Evolutionary conservation across 2,329 filamentous ascomycete genomes (phyloP).

Genomic region (Nemania sp.): DNA sequence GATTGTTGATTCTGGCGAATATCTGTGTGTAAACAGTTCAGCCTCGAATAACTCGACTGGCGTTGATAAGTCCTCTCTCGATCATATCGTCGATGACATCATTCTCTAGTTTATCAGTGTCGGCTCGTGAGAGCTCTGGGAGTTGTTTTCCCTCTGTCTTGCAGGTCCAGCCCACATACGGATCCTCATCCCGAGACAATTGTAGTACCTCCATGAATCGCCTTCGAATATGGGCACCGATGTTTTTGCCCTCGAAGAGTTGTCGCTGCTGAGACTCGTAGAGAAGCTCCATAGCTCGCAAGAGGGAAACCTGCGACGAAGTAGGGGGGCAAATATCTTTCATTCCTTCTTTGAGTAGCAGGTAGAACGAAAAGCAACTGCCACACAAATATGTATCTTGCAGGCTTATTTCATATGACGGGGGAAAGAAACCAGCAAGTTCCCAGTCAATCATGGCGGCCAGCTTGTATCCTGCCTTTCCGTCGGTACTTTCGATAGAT

Average conservation of each 20-base stretch:
- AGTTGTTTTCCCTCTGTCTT: neutral
- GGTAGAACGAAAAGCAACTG: slow-evolving; percentile 28
- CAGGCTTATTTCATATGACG: slow-evolving; percentile 30
- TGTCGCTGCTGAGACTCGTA: slow-evolving; percentile 29
- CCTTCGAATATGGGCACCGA: slow-evolving; percentile 29
- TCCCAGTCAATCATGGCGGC: slow-evolving; percentile 33
- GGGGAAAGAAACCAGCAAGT: slow-evolving; percentile 33
- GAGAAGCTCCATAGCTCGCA: slow-evolving; percentile 28
- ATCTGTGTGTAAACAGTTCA: no score
- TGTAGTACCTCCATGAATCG: slow-evolving; percentile 12
- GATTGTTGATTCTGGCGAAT: no score
- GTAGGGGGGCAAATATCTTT: slow-evolving; percentile 10
- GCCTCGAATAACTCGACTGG: no score
- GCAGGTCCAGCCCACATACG: slow-evolving; percentile 8
- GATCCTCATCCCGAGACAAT: slow-evolving; percentile 13
- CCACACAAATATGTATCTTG: slow-evolving; percentile 30
- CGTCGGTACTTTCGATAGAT: neutral
- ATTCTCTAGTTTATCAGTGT: slow-evolving; percentile 8
- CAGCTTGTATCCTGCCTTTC: slow-evolving; percentile 22
- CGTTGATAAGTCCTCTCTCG: no score
- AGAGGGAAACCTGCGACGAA: slow-evolving; percentile 27
- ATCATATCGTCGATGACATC: slow-evolving; percentile 7
- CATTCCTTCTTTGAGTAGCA: slow-evolving; percentile 18
- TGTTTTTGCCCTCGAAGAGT: slow-evolving; percentile 20
- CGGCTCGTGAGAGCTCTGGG: slow-evolving; percentile 5